Base-by-base conservation (phyloP, 1,284 basidiomycete species). In the Puccinia sorghi region DNA sequence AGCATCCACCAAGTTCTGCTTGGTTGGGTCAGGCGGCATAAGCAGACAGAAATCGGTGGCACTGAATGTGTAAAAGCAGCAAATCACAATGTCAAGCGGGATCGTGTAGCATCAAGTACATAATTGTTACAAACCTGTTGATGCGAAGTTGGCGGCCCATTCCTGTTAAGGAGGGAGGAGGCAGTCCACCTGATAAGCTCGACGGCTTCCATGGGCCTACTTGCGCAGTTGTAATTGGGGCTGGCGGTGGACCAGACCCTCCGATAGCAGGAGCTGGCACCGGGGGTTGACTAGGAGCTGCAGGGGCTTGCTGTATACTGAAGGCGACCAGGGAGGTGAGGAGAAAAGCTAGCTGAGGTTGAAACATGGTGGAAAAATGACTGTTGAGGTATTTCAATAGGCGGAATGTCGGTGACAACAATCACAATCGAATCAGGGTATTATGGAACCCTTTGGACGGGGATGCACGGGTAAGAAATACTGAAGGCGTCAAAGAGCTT, bases 1-100 rank as follows among this genome's bases (percentile, higher is more conserved):
- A 15, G 83, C 83, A 22, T 83, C 83, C 1, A 84, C 83, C 32
- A 84, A 52, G 69, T 83, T 83, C 75, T 83, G 48, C 50, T 64
- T 82, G 64, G 79, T 80, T 72, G 83, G 82, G 50, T 84, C 80
- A 15, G 83, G 83, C 1, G 83, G 83, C 81, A 82, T 82, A 37
- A 83, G 79, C 39, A 83, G 70, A 76, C 83, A 83, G 46, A 83
- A 83, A 56, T 82, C 82, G 57, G 72, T 81, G 27, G 81, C 81
- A 74, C 72, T 73, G 41, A 46, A n/a, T 0, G n/a, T 15, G n/a
- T 27, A 20, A 56, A 37, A 37, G 32, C 5, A 27, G 46, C 4
- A 7, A 12, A 32, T 4, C 25, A 20, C n/a, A 20, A 17, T 20
- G 27, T 27, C 22, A 73, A 48, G 48, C 9, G 39, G 13, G 37